A percentile compares a stretch with the other conserved stretches of the same genome.
Evolutionary conservation across 169 alveolate species (phyloP).

Genomic region (Hepatocystis sp.): DNA sequence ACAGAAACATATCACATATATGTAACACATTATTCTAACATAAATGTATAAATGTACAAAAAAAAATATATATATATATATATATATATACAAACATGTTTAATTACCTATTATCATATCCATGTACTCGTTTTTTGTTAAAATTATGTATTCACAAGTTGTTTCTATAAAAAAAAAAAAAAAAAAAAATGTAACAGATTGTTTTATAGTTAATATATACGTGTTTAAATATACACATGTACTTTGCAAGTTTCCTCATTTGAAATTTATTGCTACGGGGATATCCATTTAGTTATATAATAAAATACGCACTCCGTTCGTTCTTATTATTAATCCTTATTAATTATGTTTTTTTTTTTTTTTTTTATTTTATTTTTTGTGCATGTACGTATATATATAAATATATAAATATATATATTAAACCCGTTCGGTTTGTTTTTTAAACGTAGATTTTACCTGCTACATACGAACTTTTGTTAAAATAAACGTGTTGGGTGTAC

Average conservation of each 20-base stretch:
- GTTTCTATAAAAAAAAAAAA: slow-evolving; percentile 1
- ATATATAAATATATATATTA: neutral
- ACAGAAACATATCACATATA: no score
- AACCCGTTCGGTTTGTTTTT: neutral
- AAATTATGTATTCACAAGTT: slow-evolving; percentile 8
- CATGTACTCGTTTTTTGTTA: slow-evolving; percentile 50
- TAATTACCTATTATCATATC: slow-evolving; percentile 68
- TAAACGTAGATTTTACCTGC: slow-evolving; percentile 14
- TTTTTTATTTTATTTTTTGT: neutral
- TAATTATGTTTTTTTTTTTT: no score
- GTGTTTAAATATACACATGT: no score
- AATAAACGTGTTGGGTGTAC: slow-evolving; percentile 73
- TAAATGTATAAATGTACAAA: neutral
- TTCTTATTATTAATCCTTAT: no score
- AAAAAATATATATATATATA: neutral
- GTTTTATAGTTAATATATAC: neutral
- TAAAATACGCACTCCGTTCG: no score
- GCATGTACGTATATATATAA: neutral
- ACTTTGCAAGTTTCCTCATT: no score
- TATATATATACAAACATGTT: neutral
- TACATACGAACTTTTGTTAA: slow-evolving; percentile 30
- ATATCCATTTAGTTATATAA: no score
- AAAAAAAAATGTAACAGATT: neutral
- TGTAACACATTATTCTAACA: neutral
- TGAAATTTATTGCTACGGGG: no score